A percentile compares a stretch with the other conserved stretches of the same genome.
These are phyloP conservation scores for Beta corolliflora DNA, from an alignment of 179 eudicot species.

Conservation along the genomic window DNA sequence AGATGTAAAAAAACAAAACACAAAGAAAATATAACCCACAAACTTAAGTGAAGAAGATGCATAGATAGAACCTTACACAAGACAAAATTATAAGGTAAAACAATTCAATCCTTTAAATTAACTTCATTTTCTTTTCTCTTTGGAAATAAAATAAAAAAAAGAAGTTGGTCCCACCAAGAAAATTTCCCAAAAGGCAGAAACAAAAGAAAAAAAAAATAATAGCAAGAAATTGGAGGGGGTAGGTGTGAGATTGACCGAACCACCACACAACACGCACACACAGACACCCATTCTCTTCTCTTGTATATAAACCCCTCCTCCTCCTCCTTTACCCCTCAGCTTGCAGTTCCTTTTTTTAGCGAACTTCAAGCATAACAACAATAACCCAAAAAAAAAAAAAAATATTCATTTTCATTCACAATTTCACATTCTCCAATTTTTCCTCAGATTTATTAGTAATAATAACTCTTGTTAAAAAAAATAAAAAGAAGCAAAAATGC, in stretches of 20 bases:
- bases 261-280: constrained; percentile 31
- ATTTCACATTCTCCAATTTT: neutral
- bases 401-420: no score
- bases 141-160: neutral
- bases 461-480: neutral
- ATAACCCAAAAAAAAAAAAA: neutral
- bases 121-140: neutral
- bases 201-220: neutral
- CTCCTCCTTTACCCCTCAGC: constrained; percentile 28
- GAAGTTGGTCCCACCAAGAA: neutral
- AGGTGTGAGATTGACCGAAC: constrained; percentile 50
- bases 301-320: constrained; percentile 27
- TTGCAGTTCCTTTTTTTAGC: constrained; percentile 30
- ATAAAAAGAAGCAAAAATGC: constrained; percentile 31
- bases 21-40: no score
- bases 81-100: no score
- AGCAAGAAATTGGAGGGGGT: constrained; percentile 25
- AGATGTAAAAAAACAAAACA: no score
- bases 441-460: no score
- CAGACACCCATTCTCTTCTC: neutral
- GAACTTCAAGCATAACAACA: constrained; percentile 35
- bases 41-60: no score
- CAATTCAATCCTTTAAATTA: no score
- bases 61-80: no score
- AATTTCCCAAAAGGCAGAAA: constrained; percentile 2